Base-by-base conservation (phyloP, 345 rosid species). In the Alliaria petiolata region DNA sequence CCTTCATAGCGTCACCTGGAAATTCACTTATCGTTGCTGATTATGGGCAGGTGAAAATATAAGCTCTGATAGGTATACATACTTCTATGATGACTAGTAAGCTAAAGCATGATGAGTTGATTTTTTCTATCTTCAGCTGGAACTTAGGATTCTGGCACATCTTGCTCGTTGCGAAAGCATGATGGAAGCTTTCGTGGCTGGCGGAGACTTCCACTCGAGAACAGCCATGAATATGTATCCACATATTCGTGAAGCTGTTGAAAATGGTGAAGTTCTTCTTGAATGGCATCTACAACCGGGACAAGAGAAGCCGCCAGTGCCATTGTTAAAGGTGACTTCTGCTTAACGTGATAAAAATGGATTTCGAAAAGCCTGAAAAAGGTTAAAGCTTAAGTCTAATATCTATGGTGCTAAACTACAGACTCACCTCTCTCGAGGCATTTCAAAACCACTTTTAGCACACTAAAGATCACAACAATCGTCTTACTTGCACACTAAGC, bases 131-230 rank as follows among this genome's bases (percentile, higher is more conserved):
- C 79, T 60, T 71, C 89, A 93, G 97, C 85, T 88, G 80, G 98
- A 93, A 81, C 97, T 93, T 68, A 86, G 98, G 82, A 87, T 93
- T 81, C 87, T 93, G 59, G 98, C 98, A 49, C 98, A 93, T 83
- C 88, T 93, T 67, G 84, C 98, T 68, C 53, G 87, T 68, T 95
- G 99, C 74, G 66, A 83, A 82, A 95, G 99, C 80, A 95, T 95
- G 99, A 76, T 89, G 90, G 87, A 91, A 69, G 99, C 99, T 67
- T 95, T 91, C 76, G 59, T 83, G 79, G 99, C 97, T 65, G 96
- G 97, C 35, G 99, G 99, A 58, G 99, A 95, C 81, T 95, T 95
- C 71, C 99, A 91, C 82, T 95, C 99, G 55, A 88, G 99, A 81
- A 91, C 97, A 25, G 97, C 99, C 59, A 77, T 93, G 92, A 93